These are phyloP conservation scores for Nothophaeocryptopus gaeumannii DNA, from an alignment of 2,329 filamentous ascomycete genomes.

Conservation along the genomic window DNA sequence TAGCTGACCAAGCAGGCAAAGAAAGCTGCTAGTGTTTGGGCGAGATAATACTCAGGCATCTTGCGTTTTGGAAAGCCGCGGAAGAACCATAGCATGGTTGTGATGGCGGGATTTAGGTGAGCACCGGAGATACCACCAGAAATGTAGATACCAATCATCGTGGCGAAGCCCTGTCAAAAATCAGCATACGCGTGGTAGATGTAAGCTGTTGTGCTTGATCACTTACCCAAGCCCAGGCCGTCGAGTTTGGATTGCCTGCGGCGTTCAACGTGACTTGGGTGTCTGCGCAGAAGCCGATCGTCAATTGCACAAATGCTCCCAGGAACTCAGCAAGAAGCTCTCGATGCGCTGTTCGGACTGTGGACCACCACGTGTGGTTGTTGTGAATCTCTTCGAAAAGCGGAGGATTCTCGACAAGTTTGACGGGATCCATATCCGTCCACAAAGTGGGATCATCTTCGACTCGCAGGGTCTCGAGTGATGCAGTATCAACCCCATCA, in stretches of 20 bases:
- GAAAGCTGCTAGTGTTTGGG: conserved; percentile 55
- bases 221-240: conserved; percentile 41
- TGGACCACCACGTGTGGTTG: conserved; percentile 45
- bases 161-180: conserved; percentile 43
- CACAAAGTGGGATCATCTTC: conserved; percentile 38
- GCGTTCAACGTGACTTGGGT: conserved; percentile 41
- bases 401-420: conserved; percentile 33
- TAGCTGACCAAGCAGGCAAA: conserved; percentile 49
- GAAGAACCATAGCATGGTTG: conserved; percentile 43
- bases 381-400: conserved; percentile 50
- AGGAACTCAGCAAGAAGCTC: conserved; percentile 55
- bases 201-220: too few relatives aligned
- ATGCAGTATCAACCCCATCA: conserved; percentile 16
- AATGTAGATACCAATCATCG: conserved; percentile 47
- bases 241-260: conserved; percentile 42
- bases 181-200: too few relatives aligned
- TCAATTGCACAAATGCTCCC: conserved; percentile 39
- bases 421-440: conserved; percentile 46
- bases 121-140: conserved; percentile 49
- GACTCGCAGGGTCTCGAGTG: conserved; percentile 32
- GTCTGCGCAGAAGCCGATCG: conserved; percentile 51
- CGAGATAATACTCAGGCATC: conserved; percentile 50
- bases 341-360: conserved; percentile 50
- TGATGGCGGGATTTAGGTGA: conserved; percentile 50
- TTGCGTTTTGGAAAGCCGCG: conserved; percentile 54